Evolutionary conservation across 2,329 filamentous ascomycete species (phyloP).

Genomic region (Cladobotryum mycophilum): DNA sequence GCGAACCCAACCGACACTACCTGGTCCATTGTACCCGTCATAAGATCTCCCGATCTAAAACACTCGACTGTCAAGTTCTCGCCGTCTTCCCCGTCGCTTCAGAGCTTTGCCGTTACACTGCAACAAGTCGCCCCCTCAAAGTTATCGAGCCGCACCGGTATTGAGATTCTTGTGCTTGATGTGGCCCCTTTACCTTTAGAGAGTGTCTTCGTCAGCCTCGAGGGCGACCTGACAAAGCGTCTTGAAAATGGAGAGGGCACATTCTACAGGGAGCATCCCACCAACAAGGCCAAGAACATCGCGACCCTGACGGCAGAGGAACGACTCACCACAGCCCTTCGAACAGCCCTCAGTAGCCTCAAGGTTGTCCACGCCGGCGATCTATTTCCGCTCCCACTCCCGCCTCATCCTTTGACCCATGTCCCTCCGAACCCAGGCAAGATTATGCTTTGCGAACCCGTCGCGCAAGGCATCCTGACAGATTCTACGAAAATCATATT

Average conservation of each 20-base stretch:
- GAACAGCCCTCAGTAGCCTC: constrained; percentile 65
- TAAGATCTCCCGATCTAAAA: constrained; percentile 56
- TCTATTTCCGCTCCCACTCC: constrained; percentile 67
- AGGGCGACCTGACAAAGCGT: constrained; percentile 71
- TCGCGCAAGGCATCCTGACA: constrained; percentile 76
- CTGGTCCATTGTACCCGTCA: constrained; percentile 83
- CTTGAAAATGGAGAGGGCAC: constrained; percentile 77
- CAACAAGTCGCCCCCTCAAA: constrained; percentile 71
- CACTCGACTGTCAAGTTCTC: constrained; percentile 77
- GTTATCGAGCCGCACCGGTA: constrained; percentile 64
- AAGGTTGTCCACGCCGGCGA: constrained; percentile 81
- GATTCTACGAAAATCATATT: constrained; percentile 79
- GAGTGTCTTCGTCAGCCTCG: constrained; percentile 79
- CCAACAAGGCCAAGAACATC: constrained; percentile 32
- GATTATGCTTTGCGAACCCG: constrained; percentile 89
- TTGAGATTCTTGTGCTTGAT: constrained; percentile 79
- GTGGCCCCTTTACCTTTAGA: constrained; percentile 75
- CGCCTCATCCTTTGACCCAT: constrained; percentile 81
- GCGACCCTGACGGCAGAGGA: constrained; percentile 42
- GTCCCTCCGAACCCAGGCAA: constrained; percentile 76
- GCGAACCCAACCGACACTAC: constrained; percentile 53
- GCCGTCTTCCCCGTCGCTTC: constrained; percentile 63
- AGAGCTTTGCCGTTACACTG: constrained; percentile 69
- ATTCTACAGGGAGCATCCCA: constrained; percentile 63
- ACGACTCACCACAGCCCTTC: constrained; percentile 58